A percentile compares a stretch with the other conserved stretches of the same genome.
Conservation (phyloP, 768 basidiomycete species). For the Termitomyces sp. region DNA sequence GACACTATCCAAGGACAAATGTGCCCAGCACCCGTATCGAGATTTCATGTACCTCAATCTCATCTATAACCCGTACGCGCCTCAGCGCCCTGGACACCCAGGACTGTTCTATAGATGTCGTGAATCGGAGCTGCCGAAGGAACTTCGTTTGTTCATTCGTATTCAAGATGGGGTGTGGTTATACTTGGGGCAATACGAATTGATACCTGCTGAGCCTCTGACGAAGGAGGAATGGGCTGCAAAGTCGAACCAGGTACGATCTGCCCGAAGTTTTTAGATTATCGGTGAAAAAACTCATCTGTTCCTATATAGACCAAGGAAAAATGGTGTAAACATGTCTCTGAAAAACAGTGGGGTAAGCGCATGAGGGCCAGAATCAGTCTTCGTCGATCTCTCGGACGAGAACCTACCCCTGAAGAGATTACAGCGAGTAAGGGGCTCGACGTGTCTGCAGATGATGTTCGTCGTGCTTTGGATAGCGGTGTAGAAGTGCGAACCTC, state of each 20-base stretch:
- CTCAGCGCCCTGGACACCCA: slow-evolving; percentile 23
- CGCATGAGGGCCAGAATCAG: background rate
- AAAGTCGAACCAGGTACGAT: background rate
- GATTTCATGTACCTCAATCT: slow-evolving; percentile 24
- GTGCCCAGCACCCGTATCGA: slow-evolving; percentile 6
- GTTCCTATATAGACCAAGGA: background rate
- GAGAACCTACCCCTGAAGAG: background rate
- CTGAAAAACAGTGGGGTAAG: background rate
- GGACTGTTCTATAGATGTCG: slow-evolving; percentile 20
- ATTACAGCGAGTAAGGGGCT: background rate
- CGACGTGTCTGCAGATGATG: background rate
- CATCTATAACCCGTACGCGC: slow-evolving; percentile 20
- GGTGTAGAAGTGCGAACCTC: background rate
- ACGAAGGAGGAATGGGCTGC: slow-evolving; percentile 21
- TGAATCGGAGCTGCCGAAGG: background rate
- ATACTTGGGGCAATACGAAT: slow-evolving; percentile 28
- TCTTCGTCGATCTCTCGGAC: background rate
- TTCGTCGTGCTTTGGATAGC: background rate
- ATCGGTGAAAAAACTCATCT: background rate
- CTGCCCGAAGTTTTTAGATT: background rate
- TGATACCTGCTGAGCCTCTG: slow-evolving; percentile 29
- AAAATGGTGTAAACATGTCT: background rate
- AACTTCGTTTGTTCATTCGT: background rate
- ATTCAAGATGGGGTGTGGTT: slow-evolving; percentile 26
- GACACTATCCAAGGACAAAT: background rate